Base-by-base conservation (phyloP, 768 basidiomycete genomes). In the Phanerodontia chrysosporium region DNA sequence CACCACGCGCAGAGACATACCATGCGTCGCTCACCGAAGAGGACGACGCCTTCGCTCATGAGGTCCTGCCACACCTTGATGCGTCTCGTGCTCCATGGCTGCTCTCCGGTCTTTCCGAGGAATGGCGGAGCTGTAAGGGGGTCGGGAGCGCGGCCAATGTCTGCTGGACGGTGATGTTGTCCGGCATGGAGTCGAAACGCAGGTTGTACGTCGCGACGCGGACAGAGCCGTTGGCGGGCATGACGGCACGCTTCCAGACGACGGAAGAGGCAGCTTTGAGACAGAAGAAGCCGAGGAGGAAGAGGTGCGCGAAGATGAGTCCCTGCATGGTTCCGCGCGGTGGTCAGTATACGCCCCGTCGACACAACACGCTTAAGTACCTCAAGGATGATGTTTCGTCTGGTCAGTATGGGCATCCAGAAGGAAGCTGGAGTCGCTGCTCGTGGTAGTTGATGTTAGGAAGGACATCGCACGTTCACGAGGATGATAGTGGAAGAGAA, bases 21-120 rank as follows among this genome's bases (percentile, higher is more conserved):
- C 36, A 12, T 2, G 1, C 13, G n/a, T 1, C 58, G 64, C 74
- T 49, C 52, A 75, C 80, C 76, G 25, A 75, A 72, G n/a, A 83
- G 62, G 25, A 71, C 71, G 24, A 77, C 65, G 1, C 69, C 71
- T 54, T 78, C 76, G 32, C 70, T 72, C 22, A 78, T 63, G 18
- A 83, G 65, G n/a, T 77, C 68, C 66, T 80, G 73, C 18, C 78
- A 78, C 9, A 84, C 78, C 46, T 73, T 72, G 58, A 83, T 68
- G 30, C 83, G 71, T 13, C 83, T 66, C 9, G 73, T 72, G 57
- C 82, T 83, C 83, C 83, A 84, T 2, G 82, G 82, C 62, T 77
- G 75, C 65, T 84, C 83, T 2, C 72, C 75, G 0, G 60, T 70
- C 36, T 53, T 39, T 14, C 49, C 65, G 5, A 71, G 61, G 62